phyloP scores from a whole-genome alignment of 169 alveolate genomes.

The Condylostoma magnum region DNA sequence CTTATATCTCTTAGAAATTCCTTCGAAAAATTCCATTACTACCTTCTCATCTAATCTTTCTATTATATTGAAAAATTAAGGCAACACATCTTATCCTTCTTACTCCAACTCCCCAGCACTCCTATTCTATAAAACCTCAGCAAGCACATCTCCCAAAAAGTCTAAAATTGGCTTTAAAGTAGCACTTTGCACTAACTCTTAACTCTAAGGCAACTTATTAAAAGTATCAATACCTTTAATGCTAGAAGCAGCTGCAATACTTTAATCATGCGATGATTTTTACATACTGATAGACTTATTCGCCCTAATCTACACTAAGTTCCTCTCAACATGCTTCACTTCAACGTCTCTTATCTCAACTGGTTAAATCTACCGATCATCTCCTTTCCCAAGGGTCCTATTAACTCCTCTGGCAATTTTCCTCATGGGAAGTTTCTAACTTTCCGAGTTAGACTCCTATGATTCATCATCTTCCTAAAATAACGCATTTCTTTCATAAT shows the following conservation, averaged over 20 bases:
- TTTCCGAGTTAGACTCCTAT: not conserved
- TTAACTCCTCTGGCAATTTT: conserved; percentile 16
- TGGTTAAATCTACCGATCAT: not conserved
- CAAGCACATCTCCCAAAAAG: not conserved
- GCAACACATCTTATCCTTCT: not conserved
- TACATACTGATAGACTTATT: conserved; percentile 40
- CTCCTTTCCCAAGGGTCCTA: not conserved
- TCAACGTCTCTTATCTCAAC: conserved; percentile 53
- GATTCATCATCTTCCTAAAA: not conserved
- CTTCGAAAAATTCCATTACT: conserved; percentile 10
- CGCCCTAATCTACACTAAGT: conserved; percentile 18
- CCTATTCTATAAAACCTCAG: not conserved
- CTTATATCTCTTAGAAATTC: not conserved
- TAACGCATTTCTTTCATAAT: conserved; percentile 3
- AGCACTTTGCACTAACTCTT: not conserved
- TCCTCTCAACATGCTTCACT: conserved; percentile 49
- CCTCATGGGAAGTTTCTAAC: not conserved
- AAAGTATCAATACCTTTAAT: not conserved
- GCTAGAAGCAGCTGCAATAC: not conserved
- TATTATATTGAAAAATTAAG: conserved; percentile 2
- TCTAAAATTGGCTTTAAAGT: conserved; percentile 5
- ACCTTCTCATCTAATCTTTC: not conserved
- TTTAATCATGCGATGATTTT: not conserved
- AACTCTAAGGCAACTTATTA: not conserved
- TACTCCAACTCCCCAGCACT: not conserved